phyloP scores from a whole-genome alignment of 2,329 filamentous ascomycete genomes.

The Blastomyces percursus region DNA sequence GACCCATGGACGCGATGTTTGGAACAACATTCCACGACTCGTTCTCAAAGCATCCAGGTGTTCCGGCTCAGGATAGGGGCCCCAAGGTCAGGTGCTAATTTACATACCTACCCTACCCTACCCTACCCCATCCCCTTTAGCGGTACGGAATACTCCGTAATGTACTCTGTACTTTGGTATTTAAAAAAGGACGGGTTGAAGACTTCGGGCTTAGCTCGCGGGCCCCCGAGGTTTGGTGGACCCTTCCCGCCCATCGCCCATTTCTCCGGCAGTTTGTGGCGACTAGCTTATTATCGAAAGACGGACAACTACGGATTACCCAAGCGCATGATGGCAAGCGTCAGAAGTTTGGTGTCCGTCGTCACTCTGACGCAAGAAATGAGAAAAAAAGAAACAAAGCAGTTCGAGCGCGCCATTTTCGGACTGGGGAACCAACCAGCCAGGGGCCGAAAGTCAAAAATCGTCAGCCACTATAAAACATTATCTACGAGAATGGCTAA shows the following conservation, averaged over 20 bases:
- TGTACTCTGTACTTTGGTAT: neutral
- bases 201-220: neutral
- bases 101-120: too few relatives aligned
- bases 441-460: neutral
- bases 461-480: too few relatives aligned
- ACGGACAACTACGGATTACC: too few relatives aligned
- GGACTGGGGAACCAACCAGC: neutral
- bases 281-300: neutral
- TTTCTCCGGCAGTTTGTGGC: neutral
- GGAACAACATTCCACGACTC: neutral
- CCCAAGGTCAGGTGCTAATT: neutral
- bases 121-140: neutral
- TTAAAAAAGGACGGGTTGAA: neutral
- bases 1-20: neutral
- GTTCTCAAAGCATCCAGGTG: neutral
- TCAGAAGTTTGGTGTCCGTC: neutral
- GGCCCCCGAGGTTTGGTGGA: neutral
- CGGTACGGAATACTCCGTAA: neutral
- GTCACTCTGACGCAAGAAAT: neutral
- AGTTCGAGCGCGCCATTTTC: neutral
- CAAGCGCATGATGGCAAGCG: neutral
- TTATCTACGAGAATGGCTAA: neutral
- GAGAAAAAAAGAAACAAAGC: neutral
- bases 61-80: neutral
- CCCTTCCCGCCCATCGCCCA: conserved; percentile 1